A percentile compares a stretch with the other conserved stretches of the same genome.
phyloP scores from a whole-genome alignment of 2,329 filamentous ascomycete genomes.

The Fusarium sp. region DNA sequence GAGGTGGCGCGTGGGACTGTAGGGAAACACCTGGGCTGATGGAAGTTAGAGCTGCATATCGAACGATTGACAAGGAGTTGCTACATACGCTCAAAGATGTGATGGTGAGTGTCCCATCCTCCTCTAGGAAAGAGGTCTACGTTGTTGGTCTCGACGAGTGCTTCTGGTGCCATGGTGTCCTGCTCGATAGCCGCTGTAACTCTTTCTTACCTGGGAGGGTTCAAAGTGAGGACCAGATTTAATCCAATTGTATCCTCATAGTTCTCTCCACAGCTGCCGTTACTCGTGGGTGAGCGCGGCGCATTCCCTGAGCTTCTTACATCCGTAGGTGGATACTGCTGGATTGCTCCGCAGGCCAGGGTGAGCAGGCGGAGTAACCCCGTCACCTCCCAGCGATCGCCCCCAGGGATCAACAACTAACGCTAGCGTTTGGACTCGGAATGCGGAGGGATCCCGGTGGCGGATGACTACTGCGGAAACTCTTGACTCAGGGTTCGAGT shows the following conservation, averaged over 20 bases:
- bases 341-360: not conserved
- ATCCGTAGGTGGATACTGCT: not conserved
- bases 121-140: slow-evolving; percentile 43
- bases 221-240: not conserved
- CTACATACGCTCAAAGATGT: slow-evolving; percentile 48
- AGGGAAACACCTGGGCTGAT: slow-evolving; percentile 15
- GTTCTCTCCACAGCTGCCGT: no score
- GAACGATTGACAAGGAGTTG: not conserved
- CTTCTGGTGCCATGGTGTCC: slow-evolving; percentile 11
- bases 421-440: not conserved
- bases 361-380: not conserved
- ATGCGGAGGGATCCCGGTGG: not conserved
- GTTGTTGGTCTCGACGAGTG: not conserved
- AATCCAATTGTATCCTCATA: not conserved
- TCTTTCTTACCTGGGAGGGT: not conserved
- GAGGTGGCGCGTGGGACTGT: slow-evolving; percentile 17
- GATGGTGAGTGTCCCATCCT: slow-evolving; percentile 49
- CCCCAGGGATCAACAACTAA: not conserved
- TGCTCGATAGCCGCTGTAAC: not conserved
- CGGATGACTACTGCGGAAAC: not conserved
- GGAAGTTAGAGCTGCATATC: not conserved
- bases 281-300: not conserved
- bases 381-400: not conserved
- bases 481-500: not conserved
- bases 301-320: not conserved